A percentile compares a stretch with the other conserved stretches of the same genome.
Evolutionary conservation across 1,284 basidiomycete species (phyloP).

Genomic region (Cutaneotrichosporon dermatis): DNA sequence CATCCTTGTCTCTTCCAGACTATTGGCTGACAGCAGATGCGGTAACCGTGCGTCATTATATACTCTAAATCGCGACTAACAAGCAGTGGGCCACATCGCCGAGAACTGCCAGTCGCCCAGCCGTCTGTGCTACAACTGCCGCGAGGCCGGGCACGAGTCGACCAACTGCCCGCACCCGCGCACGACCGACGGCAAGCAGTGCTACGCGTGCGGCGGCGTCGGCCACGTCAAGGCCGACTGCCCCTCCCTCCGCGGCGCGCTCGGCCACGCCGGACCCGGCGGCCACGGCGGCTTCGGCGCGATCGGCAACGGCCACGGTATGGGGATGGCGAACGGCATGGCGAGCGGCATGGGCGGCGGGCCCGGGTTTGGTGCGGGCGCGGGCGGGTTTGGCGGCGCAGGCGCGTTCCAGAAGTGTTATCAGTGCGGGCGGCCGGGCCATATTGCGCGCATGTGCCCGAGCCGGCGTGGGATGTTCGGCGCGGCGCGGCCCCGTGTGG

Average conservation of each 20-base stretch:
- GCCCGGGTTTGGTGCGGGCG: too few relatives aligned
- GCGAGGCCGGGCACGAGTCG: constrained; percentile 83
- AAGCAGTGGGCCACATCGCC: constrained; percentile 75
- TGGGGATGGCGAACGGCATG: background rate
- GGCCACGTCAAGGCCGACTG: constrained; percentile 67
- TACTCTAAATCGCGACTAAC: background rate
- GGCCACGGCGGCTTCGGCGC: constrained; percentile 49
- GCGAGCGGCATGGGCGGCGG: too few relatives aligned
- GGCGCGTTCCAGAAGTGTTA: constrained; percentile 56
- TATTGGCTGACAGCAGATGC: constrained; percentile 21
- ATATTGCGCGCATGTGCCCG: constrained; percentile 41
- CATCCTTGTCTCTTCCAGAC: background rate
- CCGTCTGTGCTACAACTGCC: constrained; percentile 87
- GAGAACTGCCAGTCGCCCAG: constrained; percentile 80
- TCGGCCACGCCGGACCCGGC: constrained; percentile 50
- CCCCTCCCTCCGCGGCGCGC: constrained; percentile 62
- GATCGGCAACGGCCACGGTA: background rate
- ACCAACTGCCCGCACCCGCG: constrained; percentile 79
- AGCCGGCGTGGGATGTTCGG: constrained; percentile 16
- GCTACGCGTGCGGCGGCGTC: constrained; percentile 71
- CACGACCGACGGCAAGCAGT: constrained; percentile 69
- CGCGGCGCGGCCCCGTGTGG: constrained; percentile 7
- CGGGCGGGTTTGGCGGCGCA: background rate
- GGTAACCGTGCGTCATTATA: constrained; percentile 32
- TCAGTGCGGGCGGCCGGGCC: constrained; percentile 42